A percentile compares a stretch with the other conserved stretches of the same genome.
Evolutionary conservation across 371 early-diverging fungal genomes (phyloP).

Genomic region (Mortierella sp.): DNA sequence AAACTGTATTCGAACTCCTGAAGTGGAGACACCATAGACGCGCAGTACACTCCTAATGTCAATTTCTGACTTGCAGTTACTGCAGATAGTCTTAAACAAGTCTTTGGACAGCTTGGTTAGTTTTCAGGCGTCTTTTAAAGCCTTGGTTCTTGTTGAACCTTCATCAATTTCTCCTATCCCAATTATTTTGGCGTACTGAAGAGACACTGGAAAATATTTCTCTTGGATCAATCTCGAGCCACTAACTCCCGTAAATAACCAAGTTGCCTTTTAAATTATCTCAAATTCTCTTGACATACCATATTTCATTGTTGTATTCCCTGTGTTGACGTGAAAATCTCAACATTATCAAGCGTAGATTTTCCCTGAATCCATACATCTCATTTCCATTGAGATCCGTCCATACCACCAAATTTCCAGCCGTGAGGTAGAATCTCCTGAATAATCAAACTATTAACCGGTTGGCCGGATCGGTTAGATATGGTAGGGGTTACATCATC

Average conservation of each 20-base stretch:
- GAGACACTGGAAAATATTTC: background rate
- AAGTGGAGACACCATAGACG: background rate
- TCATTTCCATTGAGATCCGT: background rate
- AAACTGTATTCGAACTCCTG: background rate
- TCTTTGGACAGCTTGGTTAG: background rate
- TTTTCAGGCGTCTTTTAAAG: background rate
- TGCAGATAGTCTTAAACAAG: background rate
- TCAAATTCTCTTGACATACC: background rate
- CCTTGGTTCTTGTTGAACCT: background rate
- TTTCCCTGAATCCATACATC: background rate
- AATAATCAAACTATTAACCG: background rate
- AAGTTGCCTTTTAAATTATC: background rate
- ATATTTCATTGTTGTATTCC: conserved; percentile 1
- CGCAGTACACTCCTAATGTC: background rate
- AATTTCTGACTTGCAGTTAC: background rate
- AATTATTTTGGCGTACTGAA: background rate
- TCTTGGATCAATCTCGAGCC: background rate
- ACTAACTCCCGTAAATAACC: background rate
- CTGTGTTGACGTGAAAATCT: background rate
- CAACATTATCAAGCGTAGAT: background rate
- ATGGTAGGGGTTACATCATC: too few relatives aligned
- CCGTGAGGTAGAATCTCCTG: background rate
- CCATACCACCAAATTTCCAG: too few relatives aligned
- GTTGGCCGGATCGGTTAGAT: background rate
- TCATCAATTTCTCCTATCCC: background rate